These are phyloP conservation scores for Boletellus emodensis DNA, from an alignment of 768 basidiomycete genomes.

Conservation along the genomic window DNA sequence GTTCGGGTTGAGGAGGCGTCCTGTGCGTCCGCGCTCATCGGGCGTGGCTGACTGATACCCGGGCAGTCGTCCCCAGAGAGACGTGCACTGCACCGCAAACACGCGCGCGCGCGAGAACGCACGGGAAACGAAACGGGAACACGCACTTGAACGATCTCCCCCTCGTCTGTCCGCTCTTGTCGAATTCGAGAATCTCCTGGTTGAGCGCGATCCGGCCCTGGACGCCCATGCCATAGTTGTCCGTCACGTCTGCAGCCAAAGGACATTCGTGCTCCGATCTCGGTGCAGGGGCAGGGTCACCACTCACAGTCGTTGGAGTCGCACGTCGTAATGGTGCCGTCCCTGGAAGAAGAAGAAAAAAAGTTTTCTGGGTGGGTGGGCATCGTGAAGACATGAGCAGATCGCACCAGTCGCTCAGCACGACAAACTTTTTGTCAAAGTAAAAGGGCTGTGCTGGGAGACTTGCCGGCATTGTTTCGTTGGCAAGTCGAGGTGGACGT, in stretches of 20 bases:
- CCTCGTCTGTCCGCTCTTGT: constrained; percentile 17
- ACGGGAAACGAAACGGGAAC: background rate
- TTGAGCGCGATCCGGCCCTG: constrained; percentile 63
- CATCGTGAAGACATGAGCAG: background rate
- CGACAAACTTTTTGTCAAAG: constrained; percentile 76
- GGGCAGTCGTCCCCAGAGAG: background rate
- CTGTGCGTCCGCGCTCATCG: no score
- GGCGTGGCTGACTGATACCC: no score
- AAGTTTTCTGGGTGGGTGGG: background rate
- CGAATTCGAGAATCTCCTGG: constrained; percentile 60
- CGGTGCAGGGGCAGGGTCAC: background rate
- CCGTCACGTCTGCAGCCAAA: constrained; percentile 64
- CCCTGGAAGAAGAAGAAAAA: constrained; percentile 46
- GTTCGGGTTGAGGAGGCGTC: no score
- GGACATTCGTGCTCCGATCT: background rate
- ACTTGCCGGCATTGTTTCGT: constrained; percentile 9
- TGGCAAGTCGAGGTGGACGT: background rate
- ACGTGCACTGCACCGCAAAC: no score
- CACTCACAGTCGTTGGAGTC: constrained; percentile 91
- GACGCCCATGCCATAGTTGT: constrained; percentile 82
- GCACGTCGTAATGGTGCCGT: constrained; percentile 88
- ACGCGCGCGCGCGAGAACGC: background rate
- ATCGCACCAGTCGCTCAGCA: constrained; percentile 84
- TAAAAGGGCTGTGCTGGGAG: constrained; percentile 19
- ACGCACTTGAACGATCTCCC: constrained; percentile 44